phyloP scores from a whole-genome alignment of 2,329 filamentous ascomycete genomes.

The Xylariaceae sp. region DNA sequence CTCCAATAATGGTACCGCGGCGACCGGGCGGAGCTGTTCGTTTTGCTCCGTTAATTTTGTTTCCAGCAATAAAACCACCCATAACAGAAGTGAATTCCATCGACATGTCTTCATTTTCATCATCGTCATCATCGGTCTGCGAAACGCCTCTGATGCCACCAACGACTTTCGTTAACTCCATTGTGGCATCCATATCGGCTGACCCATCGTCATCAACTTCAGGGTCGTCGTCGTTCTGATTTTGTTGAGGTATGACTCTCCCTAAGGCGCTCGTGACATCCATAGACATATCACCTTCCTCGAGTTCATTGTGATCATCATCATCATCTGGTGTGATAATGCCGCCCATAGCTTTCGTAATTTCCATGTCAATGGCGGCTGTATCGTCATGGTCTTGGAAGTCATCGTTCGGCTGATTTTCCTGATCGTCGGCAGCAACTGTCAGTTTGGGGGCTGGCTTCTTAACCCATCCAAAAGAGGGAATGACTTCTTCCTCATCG shows the following conservation, averaged over 20 bases:
- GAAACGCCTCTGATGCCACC: conserved; percentile 58
- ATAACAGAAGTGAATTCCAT: conserved; percentile 73
- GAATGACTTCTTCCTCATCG: conserved; percentile 67
- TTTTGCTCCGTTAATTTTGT: conserved; percentile 27
- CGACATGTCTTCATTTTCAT: conserved; percentile 65
- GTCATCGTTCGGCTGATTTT: conserved; percentile 35
- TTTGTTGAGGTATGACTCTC: conserved; percentile 60
- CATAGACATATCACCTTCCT: conserved; percentile 79
- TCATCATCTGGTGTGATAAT: conserved; percentile 39
- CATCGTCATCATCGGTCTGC: conserved; percentile 30
- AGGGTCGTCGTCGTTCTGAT: conserved; percentile 15
- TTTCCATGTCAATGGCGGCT: conserved; percentile 52
- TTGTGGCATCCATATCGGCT: conserved; percentile 58
- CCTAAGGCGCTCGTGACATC: conserved; percentile 84
- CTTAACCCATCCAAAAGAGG: conserved; percentile 71
- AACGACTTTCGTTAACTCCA: conserved; percentile 81
- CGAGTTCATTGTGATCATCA: conserved; percentile 42
- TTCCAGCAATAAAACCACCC: conserved; percentile 47
- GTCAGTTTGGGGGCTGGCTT: conserved; percentile 41
- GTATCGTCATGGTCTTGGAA: conserved; percentile 32
- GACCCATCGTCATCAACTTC: conserved; percentile 26
- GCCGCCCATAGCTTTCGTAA: conserved; percentile 53
- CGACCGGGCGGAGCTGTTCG: conserved; percentile 23
- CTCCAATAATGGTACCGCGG: conserved; percentile 32
- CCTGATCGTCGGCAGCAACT: conserved; percentile 38